Percentiles rank a stretch among this genome's conserved stretches.
Conservation (phyloP, 352 stramenopile genomes). For the Thalassiosira allenii region DNA sequence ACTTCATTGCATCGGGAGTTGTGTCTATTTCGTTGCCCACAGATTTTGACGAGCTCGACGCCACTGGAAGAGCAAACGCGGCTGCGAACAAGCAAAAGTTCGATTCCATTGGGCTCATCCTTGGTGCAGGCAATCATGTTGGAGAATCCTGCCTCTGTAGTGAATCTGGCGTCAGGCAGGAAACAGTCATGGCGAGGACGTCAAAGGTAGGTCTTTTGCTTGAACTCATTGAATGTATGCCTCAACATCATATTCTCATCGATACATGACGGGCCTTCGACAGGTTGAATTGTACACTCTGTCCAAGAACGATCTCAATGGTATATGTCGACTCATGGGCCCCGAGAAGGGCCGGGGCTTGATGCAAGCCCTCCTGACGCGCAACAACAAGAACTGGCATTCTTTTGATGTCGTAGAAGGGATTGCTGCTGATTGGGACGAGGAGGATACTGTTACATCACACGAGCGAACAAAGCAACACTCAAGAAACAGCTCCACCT, state of each 20-base stretch:
- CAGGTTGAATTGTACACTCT: conserved; percentile 66
- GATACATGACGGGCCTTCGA: too few relatives aligned
- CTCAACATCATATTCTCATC: too few relatives aligned
- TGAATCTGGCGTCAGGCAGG: conserved; percentile 69
- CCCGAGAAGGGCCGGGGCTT: conserved; percentile 34
- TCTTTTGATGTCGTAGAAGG: conserved; percentile 45
- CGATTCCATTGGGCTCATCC: conserved; percentile 56
- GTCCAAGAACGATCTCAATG: conserved; percentile 62
- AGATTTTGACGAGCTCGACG: conserved; percentile 69
- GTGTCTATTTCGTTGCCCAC: conserved; percentile 65
- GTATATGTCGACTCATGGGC: conserved; percentile 54
- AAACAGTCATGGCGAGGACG: conserved; percentile 56
- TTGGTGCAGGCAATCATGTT: conserved; percentile 69
- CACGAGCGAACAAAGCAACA: conserved; percentile 9
- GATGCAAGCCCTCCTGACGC: conserved; percentile 36
- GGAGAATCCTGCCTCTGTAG: conserved; percentile 73
- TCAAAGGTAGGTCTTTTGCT: too few relatives aligned
- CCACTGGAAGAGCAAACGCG: conserved; percentile 37
- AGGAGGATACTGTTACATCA: not conserved
- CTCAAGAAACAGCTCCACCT: not conserved
- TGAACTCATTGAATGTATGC: too few relatives aligned
- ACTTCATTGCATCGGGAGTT: conserved; percentile 76
- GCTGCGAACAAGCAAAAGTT: conserved; percentile 57
- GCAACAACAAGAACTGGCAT: conserved; percentile 62
- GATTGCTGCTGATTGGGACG: conserved; percentile 14